Base-by-base conservation (phyloP, 257 asterid species). In the Marsdenia floribunda region DNA sequence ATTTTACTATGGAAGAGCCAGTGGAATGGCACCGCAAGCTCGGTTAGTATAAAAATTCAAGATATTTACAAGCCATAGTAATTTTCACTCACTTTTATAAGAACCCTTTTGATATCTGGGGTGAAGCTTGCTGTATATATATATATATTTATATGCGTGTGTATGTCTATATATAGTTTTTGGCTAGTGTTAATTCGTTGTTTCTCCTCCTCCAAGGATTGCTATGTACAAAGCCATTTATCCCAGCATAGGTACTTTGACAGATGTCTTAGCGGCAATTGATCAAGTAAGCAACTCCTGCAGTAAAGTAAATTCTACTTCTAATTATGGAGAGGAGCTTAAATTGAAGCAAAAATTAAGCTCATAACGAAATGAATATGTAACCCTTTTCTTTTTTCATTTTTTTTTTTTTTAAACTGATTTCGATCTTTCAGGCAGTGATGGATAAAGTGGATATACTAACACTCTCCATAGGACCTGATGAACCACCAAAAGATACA, bases 11-110 rank as follows among this genome's bases (percentile, higher is more conserved):
- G 98, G 98, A 52, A 88, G 89, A 83, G 95, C 97, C 73, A 87
- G 89, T 81, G 97, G 99, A 75, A 91, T 94, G 97, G 97, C 99
- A 18, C 99, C 97, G 13, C 94, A 86, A n/a, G 97, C 99, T 26
- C 87, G 98, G 98, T 92, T 65, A 19, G 6, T 26, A 18, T 12
- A 8, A 2, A 24, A 6, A 33, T 46, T 35, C 26, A 61, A 29
- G 7, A 38, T 40, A 57, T 21, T 26, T 10, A 13, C 14, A 37
- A 11, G 26, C 13, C 24, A 14, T 26, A 53, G 18, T 22, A 35
- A 5, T 73, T 42, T 22, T 73, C 69, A 58, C 16, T 33, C 57
- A 15, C 16, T 58, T 57, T 35, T 29, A 29, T 29, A 29, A 21
- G 66, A 35, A 38, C 8, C n/a, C 44, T 29, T 29, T 29, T 29